Evolutionary conservation across 2,329 filamentous ascomycete genomes (phyloP).

Genomic region (Blastomyces percursus): DNA sequence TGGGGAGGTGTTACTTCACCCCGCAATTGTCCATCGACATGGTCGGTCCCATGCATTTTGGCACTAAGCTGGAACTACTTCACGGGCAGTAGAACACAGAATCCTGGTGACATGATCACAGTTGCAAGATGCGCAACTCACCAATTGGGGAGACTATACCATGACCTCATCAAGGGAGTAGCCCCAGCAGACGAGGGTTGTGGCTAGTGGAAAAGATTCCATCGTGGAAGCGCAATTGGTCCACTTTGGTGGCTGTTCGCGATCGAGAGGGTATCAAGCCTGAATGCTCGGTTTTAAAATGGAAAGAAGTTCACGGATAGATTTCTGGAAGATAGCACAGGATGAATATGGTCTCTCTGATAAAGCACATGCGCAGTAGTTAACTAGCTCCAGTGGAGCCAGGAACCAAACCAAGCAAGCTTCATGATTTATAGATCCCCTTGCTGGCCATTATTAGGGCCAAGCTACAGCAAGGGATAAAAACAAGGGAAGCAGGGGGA

Average conservation of each 20-base stretch:
- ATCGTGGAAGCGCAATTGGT: background rate
- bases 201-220: background rate
- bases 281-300: background rate
- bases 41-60: background rate
- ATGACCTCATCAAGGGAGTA: background rate
- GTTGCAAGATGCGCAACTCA: background rate
- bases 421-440: background rate
- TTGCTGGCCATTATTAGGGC: background rate
- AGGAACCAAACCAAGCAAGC: background rate
- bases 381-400: background rate
- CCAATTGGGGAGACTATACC: background rate
- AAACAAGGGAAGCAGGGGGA: background rate
- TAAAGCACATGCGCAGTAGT: background rate
- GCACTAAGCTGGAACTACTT: background rate
- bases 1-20: background rate
- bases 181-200: background rate
- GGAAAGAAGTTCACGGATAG: background rate
- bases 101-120: background rate
- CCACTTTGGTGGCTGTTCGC: background rate
- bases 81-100: background rate
- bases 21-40: background rate
- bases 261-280: background rate
- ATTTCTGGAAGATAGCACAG: background rate
- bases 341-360: background rate
- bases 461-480: background rate